Base-by-base conservation (phyloP, 139 green algal genomes). In the Asterochloris sp. region DNA sequence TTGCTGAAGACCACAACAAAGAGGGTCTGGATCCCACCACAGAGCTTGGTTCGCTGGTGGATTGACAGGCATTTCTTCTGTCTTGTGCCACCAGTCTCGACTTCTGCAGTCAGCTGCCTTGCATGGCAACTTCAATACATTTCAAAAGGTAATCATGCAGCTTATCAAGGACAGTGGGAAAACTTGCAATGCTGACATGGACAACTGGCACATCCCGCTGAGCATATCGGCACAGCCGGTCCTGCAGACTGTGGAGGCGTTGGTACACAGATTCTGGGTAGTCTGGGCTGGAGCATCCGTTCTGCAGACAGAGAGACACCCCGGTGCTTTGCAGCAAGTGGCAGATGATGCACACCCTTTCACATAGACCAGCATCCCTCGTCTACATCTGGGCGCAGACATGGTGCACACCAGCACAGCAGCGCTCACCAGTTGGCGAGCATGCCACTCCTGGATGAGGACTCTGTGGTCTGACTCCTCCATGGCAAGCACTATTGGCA, bases 91-190 rank as follows among this genome's bases (percentile, higher is more conserved):
- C 2, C 38, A 54, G 38, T 54, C 38, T 54, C 38, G 6, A 6
- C 38, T 6, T 54, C 38, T 54, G 38, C 2, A 54, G 38, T 54
- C 38, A 54, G 38, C 38, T 6, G 6, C 2, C 38, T 54, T 54
- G 19, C 68, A 90, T 73, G 12, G 86, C 87, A 62, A 89, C 80
- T 80, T 92, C 84, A 68, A 96, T 95, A 78, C 89, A 94, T 71
- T 90, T 81, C 47, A 96, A 84, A 27, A 93, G 84, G 79, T 96
- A 94, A 77, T 94, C 89, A 63, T 96, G 92, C 86, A 96, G 82
- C 61, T 80, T 67, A 76, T 96, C 92, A 61, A 96, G 67, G 0
- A 89, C 87, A 24, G 88, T 83, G 0, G 63, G 69, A 64, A 94
- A 91, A 54, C 82, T 83, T 13, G 86, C 89, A 69, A 92, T 87